A percentile compares a stretch with the other conserved stretches of the same genome.
phyloP scores from a whole-genome alignment of 148 eudicot species.

The Vaccinium darrowii region DNA sequence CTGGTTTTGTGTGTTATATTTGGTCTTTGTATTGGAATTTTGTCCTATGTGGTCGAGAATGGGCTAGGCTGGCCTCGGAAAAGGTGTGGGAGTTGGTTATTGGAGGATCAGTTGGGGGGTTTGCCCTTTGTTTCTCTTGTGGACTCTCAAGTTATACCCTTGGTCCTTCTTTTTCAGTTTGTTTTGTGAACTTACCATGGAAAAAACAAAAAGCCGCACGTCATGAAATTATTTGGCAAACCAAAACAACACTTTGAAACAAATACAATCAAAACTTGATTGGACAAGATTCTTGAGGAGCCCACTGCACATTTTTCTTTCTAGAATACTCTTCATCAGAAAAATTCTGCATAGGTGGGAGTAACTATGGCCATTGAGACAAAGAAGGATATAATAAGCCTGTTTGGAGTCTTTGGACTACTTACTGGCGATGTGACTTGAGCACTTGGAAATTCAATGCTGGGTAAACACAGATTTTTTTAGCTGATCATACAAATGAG shows the following conservation, averaged over 20 bases:
- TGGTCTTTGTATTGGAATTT: not conserved
- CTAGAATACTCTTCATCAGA: not conserved
- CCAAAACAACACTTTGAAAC: not conserved
- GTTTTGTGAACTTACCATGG: not conserved
- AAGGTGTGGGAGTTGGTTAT: not conserved
- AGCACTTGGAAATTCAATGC: not conserved
- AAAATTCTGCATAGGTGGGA: not conserved
- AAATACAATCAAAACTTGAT: not conserved
- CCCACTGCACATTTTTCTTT: not conserved
- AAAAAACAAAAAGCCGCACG: not conserved
- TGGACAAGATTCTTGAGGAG: conserved; percentile 8
- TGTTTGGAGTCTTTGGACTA: not conserved
- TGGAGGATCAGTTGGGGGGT: not conserved
- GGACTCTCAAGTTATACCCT: conserved; percentile 4
- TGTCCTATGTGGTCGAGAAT: not conserved
- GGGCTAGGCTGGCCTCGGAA: not conserved
- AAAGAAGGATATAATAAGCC: not conserved
- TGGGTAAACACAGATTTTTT: not conserved
- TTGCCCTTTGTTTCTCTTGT: not conserved
- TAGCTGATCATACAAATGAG: not conserved
- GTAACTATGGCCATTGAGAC: not conserved
- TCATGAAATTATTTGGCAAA: not conserved
- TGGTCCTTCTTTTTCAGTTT: not conserved
- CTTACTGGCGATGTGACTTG: not conserved
- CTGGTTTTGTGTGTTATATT: not conserved